These are phyloP conservation scores for Blepharisma undulans DNA, from an alignment of 169 alveolate genomes.

Conservation along the genomic window DNA sequence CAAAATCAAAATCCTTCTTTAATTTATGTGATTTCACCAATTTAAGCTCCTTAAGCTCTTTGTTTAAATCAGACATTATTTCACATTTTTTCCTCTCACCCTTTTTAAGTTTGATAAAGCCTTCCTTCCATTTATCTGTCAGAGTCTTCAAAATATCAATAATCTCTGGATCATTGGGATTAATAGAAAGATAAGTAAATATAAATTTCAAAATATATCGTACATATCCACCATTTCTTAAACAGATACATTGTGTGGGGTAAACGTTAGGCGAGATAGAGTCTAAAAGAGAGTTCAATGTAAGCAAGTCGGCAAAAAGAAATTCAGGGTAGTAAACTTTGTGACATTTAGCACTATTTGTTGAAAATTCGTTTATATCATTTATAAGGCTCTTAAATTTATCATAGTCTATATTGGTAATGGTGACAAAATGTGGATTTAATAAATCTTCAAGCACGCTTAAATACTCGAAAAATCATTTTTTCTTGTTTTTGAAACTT, in stretches of 20 bases:
- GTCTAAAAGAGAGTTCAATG: not conserved
- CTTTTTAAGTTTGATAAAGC: not conserved
- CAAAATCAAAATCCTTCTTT: not conserved
- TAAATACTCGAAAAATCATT: not conserved
- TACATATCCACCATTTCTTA: slow-evolving; percentile 30
- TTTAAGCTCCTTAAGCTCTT: not conserved
- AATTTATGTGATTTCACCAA: not conserved
- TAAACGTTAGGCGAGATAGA: too few relatives aligned
- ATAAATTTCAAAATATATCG: not conserved
- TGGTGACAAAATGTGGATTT: not conserved
- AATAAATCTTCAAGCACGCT: slow-evolving; percentile 25
- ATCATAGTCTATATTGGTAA: not conserved
- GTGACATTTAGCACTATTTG: too few relatives aligned
- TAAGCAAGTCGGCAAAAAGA: not conserved
- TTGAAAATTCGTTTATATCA: too few relatives aligned
- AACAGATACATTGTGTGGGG: not conserved
- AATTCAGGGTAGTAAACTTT: not conserved
- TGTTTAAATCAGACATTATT: not conserved
- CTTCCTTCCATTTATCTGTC: not conserved
- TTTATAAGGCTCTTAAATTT: not conserved
- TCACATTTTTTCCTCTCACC: not conserved
- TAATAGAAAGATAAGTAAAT: not conserved
- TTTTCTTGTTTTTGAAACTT: not conserved
- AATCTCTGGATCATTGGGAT: not conserved
- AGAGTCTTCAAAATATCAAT: not conserved